phyloP scores from a whole-genome alignment of 306 rosid genomes.

The Quercus mongolica region DNA sequence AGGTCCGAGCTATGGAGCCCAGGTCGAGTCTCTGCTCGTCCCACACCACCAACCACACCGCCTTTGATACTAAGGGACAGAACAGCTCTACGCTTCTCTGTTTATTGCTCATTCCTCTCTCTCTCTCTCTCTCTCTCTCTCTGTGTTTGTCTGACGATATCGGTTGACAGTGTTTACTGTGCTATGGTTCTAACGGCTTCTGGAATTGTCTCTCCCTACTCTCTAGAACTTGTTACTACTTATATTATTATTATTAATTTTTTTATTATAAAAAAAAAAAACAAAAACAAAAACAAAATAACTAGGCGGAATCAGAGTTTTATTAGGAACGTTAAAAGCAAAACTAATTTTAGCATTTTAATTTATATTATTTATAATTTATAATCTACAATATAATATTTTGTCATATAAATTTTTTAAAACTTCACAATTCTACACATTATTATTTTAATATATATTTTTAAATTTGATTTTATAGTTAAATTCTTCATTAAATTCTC shows the following conservation, averaged over 20 bases:
- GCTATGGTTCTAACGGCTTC: conserved; percentile 32
- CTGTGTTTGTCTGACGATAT: too few species aligned
- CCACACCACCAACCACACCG: conserved; percentile 20
- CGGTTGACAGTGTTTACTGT: not conserved
- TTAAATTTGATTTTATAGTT: too few species aligned
- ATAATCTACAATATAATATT: too few species aligned
- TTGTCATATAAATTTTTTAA: too few species aligned
- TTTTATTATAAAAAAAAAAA: too few species aligned
- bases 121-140: not conserved
- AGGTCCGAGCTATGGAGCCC: conserved; percentile 55
- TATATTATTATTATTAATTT: not conserved
- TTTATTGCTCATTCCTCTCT: not conserved
- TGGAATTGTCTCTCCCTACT: conserved; percentile 23
- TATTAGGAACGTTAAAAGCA: too few species aligned
- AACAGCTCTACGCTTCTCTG: conserved; percentile 41
- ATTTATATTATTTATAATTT: too few species aligned
- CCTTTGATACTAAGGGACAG: conserved; percentile 53
- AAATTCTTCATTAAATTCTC: too few species aligned
- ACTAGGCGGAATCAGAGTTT: not conserved
- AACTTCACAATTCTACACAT: too few species aligned
- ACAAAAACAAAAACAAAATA: too few species aligned
- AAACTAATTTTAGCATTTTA: too few species aligned
- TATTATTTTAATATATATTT: too few species aligned
- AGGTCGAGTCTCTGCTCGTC: conserved; percentile 58
- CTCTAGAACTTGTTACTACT: not conserved